A percentile compares a stretch with the other conserved stretches of the same genome.
Evolutionary conservation across 2,329 filamentous ascomycete species (phyloP).

Genomic region (Exophiala xenobiotica): DNA sequence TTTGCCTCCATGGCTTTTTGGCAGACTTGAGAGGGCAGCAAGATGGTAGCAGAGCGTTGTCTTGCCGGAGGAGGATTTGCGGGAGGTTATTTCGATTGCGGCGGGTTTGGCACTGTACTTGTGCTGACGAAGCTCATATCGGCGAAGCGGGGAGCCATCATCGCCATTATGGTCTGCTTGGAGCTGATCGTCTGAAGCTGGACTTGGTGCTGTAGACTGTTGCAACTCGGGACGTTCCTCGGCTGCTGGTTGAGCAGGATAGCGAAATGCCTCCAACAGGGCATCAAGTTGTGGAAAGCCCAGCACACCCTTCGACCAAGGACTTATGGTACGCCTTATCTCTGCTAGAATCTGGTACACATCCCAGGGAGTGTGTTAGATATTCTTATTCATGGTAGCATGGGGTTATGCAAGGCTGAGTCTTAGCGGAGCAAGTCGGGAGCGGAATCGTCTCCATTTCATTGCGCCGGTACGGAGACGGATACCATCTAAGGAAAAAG

Average conservation of each 20-base stretch:
- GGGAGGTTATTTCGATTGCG: conserved; percentile 56
- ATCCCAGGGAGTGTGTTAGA: not conserved
- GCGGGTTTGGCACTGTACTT: conserved; percentile 32
- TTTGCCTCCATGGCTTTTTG: conserved; percentile 44
- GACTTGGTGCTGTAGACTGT: not conserved
- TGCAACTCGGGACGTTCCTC: too few species aligned
- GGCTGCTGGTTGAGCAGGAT: conserved; percentile 15
- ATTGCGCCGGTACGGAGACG: not conserved
- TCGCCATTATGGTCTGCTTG: conserved; percentile 2
- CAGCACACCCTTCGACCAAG: conserved; percentile 33
- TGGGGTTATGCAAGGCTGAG: conserved; percentile 6
- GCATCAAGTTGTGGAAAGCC: conserved; percentile 50
- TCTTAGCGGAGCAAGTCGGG: not conserved
- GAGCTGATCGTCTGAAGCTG: not conserved
- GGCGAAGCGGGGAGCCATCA: not conserved
- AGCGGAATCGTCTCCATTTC: not conserved
- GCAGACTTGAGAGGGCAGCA: conserved; percentile 52
- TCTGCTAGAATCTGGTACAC: conserved; percentile 43
- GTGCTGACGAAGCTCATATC: not conserved
- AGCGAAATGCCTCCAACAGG: conserved; percentile 40
- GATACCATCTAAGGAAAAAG: not conserved
- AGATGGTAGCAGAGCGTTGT: conserved; percentile 60
- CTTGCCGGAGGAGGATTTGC: conserved; percentile 54
- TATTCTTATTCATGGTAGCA: not conserved
- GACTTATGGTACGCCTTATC: conserved; percentile 34